Conservation (phyloP, 140 eudicot genomes). For the Cichorium intybus region DNA sequence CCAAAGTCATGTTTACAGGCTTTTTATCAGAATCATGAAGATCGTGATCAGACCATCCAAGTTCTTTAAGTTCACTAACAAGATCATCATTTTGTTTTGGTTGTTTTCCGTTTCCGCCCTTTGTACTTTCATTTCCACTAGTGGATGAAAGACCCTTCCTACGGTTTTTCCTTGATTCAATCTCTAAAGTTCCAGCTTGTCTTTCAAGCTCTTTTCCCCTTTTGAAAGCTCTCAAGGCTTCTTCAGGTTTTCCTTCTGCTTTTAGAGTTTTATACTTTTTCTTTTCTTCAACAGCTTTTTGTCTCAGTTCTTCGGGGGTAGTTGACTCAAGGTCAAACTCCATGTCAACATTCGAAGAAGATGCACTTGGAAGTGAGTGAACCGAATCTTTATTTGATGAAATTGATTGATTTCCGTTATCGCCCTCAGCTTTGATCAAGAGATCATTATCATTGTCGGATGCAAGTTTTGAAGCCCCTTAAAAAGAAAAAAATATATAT, state of each 20-base stretch:
- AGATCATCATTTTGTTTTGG: slow-evolving; percentile 60
- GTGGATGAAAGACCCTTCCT: slow-evolving; percentile 56
- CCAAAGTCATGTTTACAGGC: slow-evolving; percentile 60
- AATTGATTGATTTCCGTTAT: slow-evolving; percentile 27
- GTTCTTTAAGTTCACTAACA: slow-evolving; percentile 60
- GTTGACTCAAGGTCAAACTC: slow-evolving; percentile 38
- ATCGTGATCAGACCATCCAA: slow-evolving; percentile 93
- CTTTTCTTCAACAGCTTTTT: slow-evolving; percentile 77
- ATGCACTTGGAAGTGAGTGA: slow-evolving; percentile 36
- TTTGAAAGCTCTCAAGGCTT: slow-evolving; percentile 87
- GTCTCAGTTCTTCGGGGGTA: slow-evolving; percentile 82
- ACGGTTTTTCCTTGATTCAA: slow-evolving; percentile 63
- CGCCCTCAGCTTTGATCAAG: slow-evolving; percentile 37
- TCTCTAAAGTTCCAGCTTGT: slow-evolving; percentile 76
- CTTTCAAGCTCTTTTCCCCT: slow-evolving; percentile 92
- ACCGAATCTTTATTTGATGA: slow-evolving; percentile 31
- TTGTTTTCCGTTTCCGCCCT: slow-evolving; percentile 34
- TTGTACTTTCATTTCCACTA: slow-evolving; percentile 27
- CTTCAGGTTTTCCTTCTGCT: slow-evolving; percentile 83
- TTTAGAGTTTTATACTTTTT: slow-evolving; percentile 56
- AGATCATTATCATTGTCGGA: slow-evolving; percentile 60
- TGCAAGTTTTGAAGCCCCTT: slow-evolving; percentile 58
- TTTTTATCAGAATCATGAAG: slow-evolving; percentile 61
- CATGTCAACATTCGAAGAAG: slow-evolving; percentile 37
- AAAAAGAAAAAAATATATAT: slow-evolving; percentile 11